Evolutionary conservation across 2,329 filamentous ascomycete species (phyloP).

Genomic region (Raffaelea ambrosiae): DNA sequence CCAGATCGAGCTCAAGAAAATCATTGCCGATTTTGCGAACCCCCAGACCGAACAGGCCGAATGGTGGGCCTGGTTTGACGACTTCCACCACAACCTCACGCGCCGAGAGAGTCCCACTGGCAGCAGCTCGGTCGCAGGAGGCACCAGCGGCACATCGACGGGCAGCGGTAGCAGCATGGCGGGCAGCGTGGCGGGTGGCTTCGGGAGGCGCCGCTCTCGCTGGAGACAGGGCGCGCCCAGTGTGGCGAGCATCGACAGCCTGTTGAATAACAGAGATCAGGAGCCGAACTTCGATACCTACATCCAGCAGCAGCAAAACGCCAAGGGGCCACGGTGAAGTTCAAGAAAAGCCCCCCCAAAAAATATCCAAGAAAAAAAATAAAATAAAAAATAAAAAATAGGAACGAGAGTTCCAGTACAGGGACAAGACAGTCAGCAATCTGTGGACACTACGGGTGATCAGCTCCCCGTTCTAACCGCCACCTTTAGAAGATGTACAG

Average conservation of each 20-base stretch:
- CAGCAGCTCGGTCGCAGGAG: not conserved
- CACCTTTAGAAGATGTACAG: no score
- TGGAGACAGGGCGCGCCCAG: conserved; percentile 2
- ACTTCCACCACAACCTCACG: conserved; percentile 4
- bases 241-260: conserved; percentile 13
- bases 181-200: not conserved
- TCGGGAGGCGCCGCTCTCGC: not conserved
- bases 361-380: no score
- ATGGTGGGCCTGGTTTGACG: conserved; percentile 13
- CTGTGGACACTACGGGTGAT: no score
- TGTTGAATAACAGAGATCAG: conserved; percentile 11
- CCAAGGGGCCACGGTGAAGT: no score
- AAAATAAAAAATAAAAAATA: no score
- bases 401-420: no score
- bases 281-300: conserved; percentile 9
- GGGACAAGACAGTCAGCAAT: no score
- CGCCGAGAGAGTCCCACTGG: not conserved
- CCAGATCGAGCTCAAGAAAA: no score
- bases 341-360: no score
- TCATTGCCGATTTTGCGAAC: not conserved
- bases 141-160: not conserved
- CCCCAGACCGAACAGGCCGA: conserved; percentile 7
- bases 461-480: no score
- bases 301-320: conserved; percentile 3
- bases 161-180: not conserved